Base-by-base conservation (phyloP, 495 filamentous ascomycete species). In the Neurospora sp. region DNA sequence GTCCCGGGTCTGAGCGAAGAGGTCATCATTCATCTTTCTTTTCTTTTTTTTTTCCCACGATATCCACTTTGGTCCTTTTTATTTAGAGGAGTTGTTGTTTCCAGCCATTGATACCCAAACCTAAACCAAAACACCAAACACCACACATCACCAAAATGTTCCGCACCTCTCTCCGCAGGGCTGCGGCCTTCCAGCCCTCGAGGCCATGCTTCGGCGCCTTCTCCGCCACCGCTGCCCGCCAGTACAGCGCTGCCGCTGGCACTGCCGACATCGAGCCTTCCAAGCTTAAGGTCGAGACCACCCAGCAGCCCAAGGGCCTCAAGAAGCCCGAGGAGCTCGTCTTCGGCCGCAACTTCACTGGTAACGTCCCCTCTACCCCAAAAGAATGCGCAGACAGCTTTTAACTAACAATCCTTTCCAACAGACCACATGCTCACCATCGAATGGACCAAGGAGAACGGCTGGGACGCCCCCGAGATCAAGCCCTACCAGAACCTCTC, bases 401-500 rank as follows among this genome's bases (percentile, higher is more conserved):
- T 62, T 14, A 1, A 62, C 54, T 62, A 31, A 62, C 54, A 48
- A 59, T 46, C 27, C 11, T 41, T 44, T 27, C 23, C 72, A 10
- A 76, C 77, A 94, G 95, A 97, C 84, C 96, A 99, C 83, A 99
- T 99, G 96, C 89, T 99, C 75, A 91, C 91, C 42, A 86, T 96
- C 74, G 95, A 98, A 88, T 99, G 96, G 96, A 93, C 92, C 35
- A 90, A 94, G 71, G 80, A 83, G 35, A 84, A 90, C 70, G 85
- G 85, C 75, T 99, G 96, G 96, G 87, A 90, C 38, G 80, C 89
- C 8, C 92, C 96, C 59, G 86, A 86, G 16, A 97, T 99, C 77
- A 88, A 87, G 27, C 96, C 96, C 18, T 98, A 99, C 86, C 94
- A 98, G 82, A 97, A 97, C 84, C 92, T 99, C 76, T 93, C 91